phyloP scores from a whole-genome alignment of 805 yeast species.

The Saccharomycopsis schoenii region DNA sequence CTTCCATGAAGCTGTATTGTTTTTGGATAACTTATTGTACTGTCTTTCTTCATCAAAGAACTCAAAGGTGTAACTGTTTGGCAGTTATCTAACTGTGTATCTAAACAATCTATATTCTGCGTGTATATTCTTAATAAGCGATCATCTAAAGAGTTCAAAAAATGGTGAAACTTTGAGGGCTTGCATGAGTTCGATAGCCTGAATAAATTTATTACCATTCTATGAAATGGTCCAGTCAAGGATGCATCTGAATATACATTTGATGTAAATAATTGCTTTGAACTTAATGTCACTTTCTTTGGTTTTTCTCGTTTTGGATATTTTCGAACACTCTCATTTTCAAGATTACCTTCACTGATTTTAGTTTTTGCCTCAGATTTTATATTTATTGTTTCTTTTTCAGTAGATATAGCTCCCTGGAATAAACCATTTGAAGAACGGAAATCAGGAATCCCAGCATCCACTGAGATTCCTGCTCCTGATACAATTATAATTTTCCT shows the following conservation, averaged over 20 bases:
- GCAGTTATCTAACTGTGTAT: slow-evolving; percentile 43
- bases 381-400: slow-evolving; percentile 22
- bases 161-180: slow-evolving; percentile 69
- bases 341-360: slow-evolving; percentile 30
- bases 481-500: slow-evolving; percentile 55
- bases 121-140: slow-evolving; percentile 70
- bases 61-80: slow-evolving; percentile 41
- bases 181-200: slow-evolving; percentile 39
- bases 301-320: slow-evolving; percentile 4
- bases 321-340: neutral
- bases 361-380: slow-evolving; percentile 23
- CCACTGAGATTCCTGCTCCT: slow-evolving; percentile 89
- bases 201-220: slow-evolving; percentile 58
- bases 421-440: slow-evolving; percentile 74
- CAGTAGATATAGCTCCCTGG: slow-evolving; percentile 34
- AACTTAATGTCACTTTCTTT: neutral
- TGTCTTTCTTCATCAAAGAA: slow-evolving; percentile 1
- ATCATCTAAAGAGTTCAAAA: slow-evolving; percentile 53
- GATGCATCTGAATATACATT: slow-evolving; percentile 59
- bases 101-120: slow-evolving; percentile 81
- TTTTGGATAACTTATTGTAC: slow-evolving; percentile 35
- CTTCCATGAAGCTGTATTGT: slow-evolving; percentile 83
- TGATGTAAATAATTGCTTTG: slow-evolving; percentile 68
- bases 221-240: slow-evolving; percentile 57
- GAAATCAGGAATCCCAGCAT: slow-evolving; percentile 86